Conservation (phyloP, 371 early-diverging fungal genomes). For the Mortierella sp. region DNA sequence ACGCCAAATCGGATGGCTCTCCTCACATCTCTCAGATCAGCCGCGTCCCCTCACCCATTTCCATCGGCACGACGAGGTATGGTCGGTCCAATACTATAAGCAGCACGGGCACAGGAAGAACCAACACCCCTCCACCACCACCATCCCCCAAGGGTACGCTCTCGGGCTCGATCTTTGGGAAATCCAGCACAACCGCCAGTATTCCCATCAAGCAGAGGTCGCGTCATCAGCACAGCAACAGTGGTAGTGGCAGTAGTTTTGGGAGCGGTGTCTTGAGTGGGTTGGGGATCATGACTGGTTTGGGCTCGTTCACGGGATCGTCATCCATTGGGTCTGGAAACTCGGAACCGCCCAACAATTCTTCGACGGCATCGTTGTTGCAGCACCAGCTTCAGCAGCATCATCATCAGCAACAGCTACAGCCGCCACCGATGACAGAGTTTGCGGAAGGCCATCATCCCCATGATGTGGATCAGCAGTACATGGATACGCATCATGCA, state of each 20-base stretch:
- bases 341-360: conserved; percentile 28
- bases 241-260: conserved; percentile 53
- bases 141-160: conserved; percentile 41
- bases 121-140: conserved; percentile 27
- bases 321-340: conserved; percentile 52
- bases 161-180: conserved; percentile 29
- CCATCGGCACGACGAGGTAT: conserved; percentile 21
- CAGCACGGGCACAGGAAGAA: conserved; percentile 9
- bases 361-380: conserved; percentile 24
- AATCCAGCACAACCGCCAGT: conserved; percentile 32
- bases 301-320: conserved; percentile 48
- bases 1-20: conserved; percentile 22
- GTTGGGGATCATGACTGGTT: conserved; percentile 48
- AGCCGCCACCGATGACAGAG: conserved; percentile 10
- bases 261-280: conserved; percentile 47
- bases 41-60: conserved; percentile 32
- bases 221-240: conserved; percentile 49
- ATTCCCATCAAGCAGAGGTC: conserved; percentile 53
- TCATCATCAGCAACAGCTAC: neutral
- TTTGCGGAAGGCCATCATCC: conserved; percentile 48
- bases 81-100: conserved; percentile 3
- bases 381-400: conserved; percentile 21
- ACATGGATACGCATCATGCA: conserved; percentile 19
- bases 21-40: conserved; percentile 19
- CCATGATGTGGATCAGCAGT: conserved; percentile 33